These are phyloP conservation scores for Podila epigama DNA, from an alignment of 192 early-diverging fungal species.

Conservation along the genomic window DNA sequence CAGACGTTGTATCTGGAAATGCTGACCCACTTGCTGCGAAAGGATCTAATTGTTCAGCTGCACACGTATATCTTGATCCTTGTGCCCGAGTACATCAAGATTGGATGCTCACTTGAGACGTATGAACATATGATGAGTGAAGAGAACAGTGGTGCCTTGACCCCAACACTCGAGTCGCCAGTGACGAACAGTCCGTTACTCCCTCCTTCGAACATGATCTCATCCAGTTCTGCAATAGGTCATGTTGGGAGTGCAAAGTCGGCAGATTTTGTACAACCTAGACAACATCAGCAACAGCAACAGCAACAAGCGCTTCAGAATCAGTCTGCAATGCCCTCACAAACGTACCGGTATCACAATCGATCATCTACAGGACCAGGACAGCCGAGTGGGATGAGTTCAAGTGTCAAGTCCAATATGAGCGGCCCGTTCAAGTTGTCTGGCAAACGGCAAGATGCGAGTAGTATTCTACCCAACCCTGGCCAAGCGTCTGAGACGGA, in stretches of 20 bases:
- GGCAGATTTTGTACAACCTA: slow-evolving; percentile 22
- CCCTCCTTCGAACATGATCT: background rate
- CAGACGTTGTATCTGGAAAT: slow-evolving; percentile 82
- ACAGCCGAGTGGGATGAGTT: slow-evolving; percentile 11
- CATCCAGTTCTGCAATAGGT: background rate
- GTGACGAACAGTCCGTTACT: background rate
- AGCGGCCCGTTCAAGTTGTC: slow-evolving; percentile 19
- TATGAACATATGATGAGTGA: slow-evolving; percentile 45
- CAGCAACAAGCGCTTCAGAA: slow-evolving; percentile 17
- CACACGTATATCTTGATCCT: slow-evolving; percentile 80
- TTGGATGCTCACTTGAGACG: slow-evolving; percentile 36
- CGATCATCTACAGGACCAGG: slow-evolving; percentile 29
- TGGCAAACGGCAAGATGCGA: slow-evolving; percentile 38
- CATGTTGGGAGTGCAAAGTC: slow-evolving; percentile 42
- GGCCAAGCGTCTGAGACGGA: slow-evolving; percentile 56
- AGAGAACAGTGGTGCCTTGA: slow-evolving; percentile 24
- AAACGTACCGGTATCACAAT: slow-evolving; percentile 44
- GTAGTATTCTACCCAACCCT: slow-evolving; percentile 52
- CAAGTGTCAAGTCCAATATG: slow-evolving; percentile 22
- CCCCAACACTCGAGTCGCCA: slow-evolving; percentile 38
- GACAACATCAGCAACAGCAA: slow-evolving; percentile 25
- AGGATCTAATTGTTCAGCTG: slow-evolving; percentile 78
- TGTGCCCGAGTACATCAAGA: slow-evolving; percentile 66
- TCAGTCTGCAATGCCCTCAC: slow-evolving; percentile 33
- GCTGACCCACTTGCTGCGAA: slow-evolving; percentile 79